Evolutionary conservation across 768 basidiomycete genomes (phyloP).

Genomic region (Asterophora parasitica): DNA sequence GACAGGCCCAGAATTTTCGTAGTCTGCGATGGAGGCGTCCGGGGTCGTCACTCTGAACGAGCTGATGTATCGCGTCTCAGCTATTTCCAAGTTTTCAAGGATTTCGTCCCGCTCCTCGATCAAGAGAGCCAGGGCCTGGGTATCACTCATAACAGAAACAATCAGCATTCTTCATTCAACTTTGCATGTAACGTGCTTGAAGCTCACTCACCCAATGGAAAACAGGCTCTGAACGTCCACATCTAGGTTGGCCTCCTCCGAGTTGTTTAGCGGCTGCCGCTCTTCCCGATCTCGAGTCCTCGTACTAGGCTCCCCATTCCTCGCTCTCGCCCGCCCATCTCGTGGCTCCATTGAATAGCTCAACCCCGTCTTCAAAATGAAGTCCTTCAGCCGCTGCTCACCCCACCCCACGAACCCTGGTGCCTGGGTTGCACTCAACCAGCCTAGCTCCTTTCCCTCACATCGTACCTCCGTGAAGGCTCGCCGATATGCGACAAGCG

Average conservation of each 20-base stretch:
- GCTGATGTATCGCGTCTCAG: conserved; percentile 72
- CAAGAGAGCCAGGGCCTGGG: conserved; percentile 57
- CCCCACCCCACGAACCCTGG: conserved; percentile 71
- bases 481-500: conserved; percentile 46
- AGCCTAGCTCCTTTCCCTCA: conserved; percentile 69
- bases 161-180: not conserved
- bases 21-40: conserved; percentile 65
- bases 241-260: conserved; percentile 44
- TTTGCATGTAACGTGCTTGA: not conserved
- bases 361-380: conserved; percentile 60
- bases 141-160: conserved; percentile 45
- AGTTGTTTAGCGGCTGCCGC: conserved; percentile 33
- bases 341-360: conserved; percentile 47
- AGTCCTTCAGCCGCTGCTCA: conserved; percentile 68
- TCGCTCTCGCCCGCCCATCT: conserved; percentile 21
- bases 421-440: conserved; percentile 58
- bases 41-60: conserved; percentile 73
- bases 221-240: conserved; percentile 71
- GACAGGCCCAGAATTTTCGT: conserved; percentile 37
- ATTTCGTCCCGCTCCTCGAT: conserved; percentile 75
- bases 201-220: conserved; percentile 59
- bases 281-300: conserved; percentile 33
- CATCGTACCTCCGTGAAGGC: conserved; percentile 63
- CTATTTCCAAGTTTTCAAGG: conserved; percentile 75
- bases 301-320: conserved; percentile 25